Evolutionary conservation across 305 asterid species (phyloP), one percentile per base, ranked within the genome.

Genomic region (Fraxinus latifolia): DNA sequence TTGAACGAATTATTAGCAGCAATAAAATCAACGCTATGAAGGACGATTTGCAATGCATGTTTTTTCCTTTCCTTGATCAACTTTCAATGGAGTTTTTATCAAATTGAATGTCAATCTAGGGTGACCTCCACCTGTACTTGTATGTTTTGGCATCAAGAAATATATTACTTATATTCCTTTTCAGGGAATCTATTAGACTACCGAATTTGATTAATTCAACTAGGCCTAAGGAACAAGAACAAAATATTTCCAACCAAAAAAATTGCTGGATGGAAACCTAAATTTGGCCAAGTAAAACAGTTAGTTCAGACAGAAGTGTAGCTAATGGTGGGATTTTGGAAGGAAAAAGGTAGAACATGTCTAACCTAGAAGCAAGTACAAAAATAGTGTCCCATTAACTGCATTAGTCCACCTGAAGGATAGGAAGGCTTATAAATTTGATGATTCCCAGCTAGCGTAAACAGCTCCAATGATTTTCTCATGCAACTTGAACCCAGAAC

Each of bases 371-470:
- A 81, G 79, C 78, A 58, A 68, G 62, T 19, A 19, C 77, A 1
- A 32, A 79, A 50, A 74, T 44, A 55, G 81, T 37, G 33, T 82
- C 53, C 32, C 58, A 77, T 77, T 29, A 33, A 79, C 80, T 47
- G 21, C 70, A 73, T 47, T 7, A 14, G 55, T 79, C 75, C 47
- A 37, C 78, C 15, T 58, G 81, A 77, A 72, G 72, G 76, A 37
- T 25, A 75, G 78, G 37, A 42, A 83, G 68, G 75, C 68, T 93
- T 87, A 93, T 65, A 92, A 81, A 88, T 85, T 90, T 74, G 97
- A 92, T 17, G 94, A 92, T 76, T 92, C 97, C 97, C 94, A 91
- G 91, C 95, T 92, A 47, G 95, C 95, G 82, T 91, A 90, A 79
- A 92, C 95, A 39, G 97, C 93, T 65, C 82, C 89, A 23, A 92